Conservation (phyloP, 306 rosid genomes). For the Adenanthera pavonina region DNA sequence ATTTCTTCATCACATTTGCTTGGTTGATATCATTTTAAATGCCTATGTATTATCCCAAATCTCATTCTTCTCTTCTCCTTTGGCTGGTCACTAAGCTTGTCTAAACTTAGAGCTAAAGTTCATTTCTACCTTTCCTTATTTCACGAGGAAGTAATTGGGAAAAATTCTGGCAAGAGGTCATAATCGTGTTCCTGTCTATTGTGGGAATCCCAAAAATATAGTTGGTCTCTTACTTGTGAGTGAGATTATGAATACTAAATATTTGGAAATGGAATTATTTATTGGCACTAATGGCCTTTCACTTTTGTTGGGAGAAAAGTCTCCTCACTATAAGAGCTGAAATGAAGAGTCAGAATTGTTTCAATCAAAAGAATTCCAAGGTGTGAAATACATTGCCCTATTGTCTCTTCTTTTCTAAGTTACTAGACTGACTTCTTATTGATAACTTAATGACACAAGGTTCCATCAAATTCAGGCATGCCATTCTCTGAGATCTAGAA, state of each 20-base stretch:
- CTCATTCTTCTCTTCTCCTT: neutral
- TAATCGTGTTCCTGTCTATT: constrained; percentile 91
- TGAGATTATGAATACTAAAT: constrained; percentile 11
- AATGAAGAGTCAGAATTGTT: constrained; percentile 69
- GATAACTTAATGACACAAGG: constrained; percentile 57
- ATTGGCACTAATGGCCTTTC: constrained; percentile 24
- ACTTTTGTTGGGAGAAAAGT: constrained; percentile 73
- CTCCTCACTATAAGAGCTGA: constrained; percentile 95
- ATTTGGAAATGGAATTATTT: constrained; percentile 15
- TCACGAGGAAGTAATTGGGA: constrained; percentile 95
- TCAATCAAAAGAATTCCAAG: constrained; percentile 86
- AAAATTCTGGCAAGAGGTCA: constrained; percentile 95
- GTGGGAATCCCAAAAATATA: constrained; percentile 84
- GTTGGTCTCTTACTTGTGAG: constrained; percentile 91
- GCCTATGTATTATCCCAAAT: too few species aligned
- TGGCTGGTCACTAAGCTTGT: neutral
- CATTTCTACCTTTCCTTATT: constrained; percentile 22
- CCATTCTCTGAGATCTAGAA: constrained; percentile 93
- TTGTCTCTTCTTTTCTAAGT: constrained; percentile 17
- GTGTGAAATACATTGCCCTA: constrained; percentile 45
- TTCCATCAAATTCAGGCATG: constrained; percentile 93
- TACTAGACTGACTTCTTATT: constrained; percentile 30
- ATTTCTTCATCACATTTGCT: too few species aligned
- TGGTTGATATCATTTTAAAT: too few species aligned
- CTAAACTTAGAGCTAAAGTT: constrained; percentile 25